Conservation (phyloP, 2,329 filamentous ascomycete species). For the Chaetomiaceae sp. region DNA sequence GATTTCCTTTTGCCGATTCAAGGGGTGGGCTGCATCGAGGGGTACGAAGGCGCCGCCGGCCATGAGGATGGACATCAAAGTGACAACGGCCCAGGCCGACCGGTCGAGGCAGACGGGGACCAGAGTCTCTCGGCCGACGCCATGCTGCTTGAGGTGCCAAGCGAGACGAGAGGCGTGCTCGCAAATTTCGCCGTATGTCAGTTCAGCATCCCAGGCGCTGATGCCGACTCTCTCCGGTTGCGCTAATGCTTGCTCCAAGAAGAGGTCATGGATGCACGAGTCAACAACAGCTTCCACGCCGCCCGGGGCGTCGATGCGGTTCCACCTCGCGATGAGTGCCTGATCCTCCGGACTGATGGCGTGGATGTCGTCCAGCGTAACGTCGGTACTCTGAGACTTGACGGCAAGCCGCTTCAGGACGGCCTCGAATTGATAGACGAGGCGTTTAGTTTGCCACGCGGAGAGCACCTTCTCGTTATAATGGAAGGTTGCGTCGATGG, state of each 20-base stretch:
- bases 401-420: constrained; percentile 14
- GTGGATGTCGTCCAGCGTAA: constrained; percentile 16
- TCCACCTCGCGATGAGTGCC: constrained; percentile 18
- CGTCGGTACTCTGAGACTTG: neutral
- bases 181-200: constrained; percentile 22
- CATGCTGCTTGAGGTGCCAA: constrained; percentile 13
- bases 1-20: constrained; percentile 16
- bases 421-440: constrained; percentile 18
- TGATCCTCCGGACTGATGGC: constrained; percentile 20
- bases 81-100: constrained; percentile 21
- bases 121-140: constrained; percentile 19
- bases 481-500: constrained; percentile 18
- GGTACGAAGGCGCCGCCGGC: constrained; percentile 28
- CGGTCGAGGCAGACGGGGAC: constrained; percentile 26
- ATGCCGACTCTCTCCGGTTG: constrained; percentile 14
- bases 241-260: constrained; percentile 11
- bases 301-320: constrained; percentile 7
- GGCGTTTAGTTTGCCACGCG: constrained; percentile 18
- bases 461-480: constrained; percentile 21
- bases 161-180: constrained; percentile 19
- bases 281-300: constrained; percentile 6
- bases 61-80: constrained; percentile 25
- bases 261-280: constrained; percentile 19
- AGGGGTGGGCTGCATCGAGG: constrained; percentile 25
- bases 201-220: constrained; percentile 23